Base-by-base conservation (phyloP, 257 asterid species). In the Penstemon eatonii region DNA sequence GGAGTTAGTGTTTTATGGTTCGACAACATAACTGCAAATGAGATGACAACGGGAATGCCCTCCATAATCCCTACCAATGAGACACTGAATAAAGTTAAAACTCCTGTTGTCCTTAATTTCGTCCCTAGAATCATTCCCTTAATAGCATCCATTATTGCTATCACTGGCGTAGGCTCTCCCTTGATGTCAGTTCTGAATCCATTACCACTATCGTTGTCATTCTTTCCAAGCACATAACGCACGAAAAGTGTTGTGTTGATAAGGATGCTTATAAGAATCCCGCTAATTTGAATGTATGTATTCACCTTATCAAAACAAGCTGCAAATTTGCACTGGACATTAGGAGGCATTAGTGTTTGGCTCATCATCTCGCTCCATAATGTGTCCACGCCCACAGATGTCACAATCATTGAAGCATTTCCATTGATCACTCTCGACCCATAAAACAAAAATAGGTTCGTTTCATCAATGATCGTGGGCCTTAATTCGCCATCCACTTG, bases 361-460 rank as follows among this genome's bases (percentile, higher is more conserved):
- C 63, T 66, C 78, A 74, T 81, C 72, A 18, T 74, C 49, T 74
- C 78, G 0, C 69, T 71, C 75, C 74, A 77, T 8, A 50, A 56
- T 0, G 77, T 78, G 37, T 71, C 72, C 72, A 18, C 33, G 11
- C 62, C 56, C 7, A 78, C 72, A 0, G 78, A 63, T 4, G 72
- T 77, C 12, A 71, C 75, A 40, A 77, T 33, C 80, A 81, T 81
- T 15, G 67, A 66, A 60, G 67, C 75, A 63, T 63, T 15, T 39
- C 85, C 82, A 19, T 65, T 56, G 38, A 74, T 56, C 72, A 81
- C 85, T 55, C 69, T 71, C 7, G 67, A 65, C 25, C 82, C 76
- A 19, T 68, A 76, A 54, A 71, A 74, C 60, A 81, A n/a, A 60
- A 77, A 80, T 1, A 80, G 82, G 10, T 52, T 74, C 3, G 25